Conservation (phyloP, 2,329 filamentous ascomycete genomes). For the Neonectria hederae region DNA sequence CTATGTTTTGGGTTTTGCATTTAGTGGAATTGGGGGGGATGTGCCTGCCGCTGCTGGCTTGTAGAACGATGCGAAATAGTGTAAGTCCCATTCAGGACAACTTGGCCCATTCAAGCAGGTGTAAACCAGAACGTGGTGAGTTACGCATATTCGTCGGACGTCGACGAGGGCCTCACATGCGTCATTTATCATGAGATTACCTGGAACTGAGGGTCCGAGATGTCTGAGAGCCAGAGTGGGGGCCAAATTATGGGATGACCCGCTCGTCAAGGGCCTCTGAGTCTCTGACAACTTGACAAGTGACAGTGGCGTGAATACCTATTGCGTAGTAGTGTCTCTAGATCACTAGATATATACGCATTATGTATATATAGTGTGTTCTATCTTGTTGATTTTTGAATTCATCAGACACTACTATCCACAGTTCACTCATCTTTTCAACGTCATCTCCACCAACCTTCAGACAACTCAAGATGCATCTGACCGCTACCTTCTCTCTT, state of each 20-base stretch:
- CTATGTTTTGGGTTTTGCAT: neutral
- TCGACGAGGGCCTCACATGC: neutral
- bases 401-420: neutral
- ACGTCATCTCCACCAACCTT: neutral
- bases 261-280: neutral
- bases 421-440: neutral
- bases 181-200: neutral
- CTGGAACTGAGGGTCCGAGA: neutral
- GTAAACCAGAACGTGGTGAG: neutral
- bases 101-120: neutral
- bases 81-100: neutral
- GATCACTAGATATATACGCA: neutral
- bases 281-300: neutral
- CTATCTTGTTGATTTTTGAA: conserved; percentile 4
- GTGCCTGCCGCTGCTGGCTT: neutral
- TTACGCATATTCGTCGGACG: neutral
- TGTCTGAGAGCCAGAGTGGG: neutral
- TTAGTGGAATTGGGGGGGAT: neutral
- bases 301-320: neutral
- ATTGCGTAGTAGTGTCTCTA: too few relatives aligned
- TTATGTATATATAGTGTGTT: conserved; percentile 7
- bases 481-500: neutral
- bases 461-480: conserved; percentile 8
- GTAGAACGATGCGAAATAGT: neutral
- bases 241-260: neutral